phyloP scores from a whole-genome alignment of 805 yeast species.

The Zygoascus bituminiphila region DNA sequence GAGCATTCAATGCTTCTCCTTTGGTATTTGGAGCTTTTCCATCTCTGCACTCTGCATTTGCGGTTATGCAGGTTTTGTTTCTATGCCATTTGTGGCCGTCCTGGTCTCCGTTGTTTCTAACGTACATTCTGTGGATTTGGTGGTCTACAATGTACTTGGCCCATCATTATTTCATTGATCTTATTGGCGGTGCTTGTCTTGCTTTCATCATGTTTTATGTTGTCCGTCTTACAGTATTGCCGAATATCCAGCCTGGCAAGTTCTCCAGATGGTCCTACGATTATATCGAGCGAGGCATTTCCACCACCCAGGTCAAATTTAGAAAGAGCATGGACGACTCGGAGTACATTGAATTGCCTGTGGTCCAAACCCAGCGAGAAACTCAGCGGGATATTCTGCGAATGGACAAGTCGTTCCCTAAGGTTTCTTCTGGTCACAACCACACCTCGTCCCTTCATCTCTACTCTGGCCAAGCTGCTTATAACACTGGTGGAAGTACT shows the following conservation, averaged over 20 bases:
- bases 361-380: slow-evolving; percentile 4
- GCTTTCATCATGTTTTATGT: slow-evolving; percentile 62
- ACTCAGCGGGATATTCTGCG: slow-evolving; percentile 1
- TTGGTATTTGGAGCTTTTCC: slow-evolving; percentile 87
- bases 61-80: slow-evolving; percentile 88
- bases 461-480: background rate
- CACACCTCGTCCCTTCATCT: background rate
- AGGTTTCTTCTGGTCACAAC: background rate
- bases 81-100: slow-evolving; percentile 75
- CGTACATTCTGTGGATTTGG: slow-evolving; percentile 91
- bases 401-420: slow-evolving; percentile 1
- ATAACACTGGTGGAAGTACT: background rate
- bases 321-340: slow-evolving; percentile 21
- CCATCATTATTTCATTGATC: slow-evolving; percentile 90
- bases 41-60: slow-evolving; percentile 87
- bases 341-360: slow-evolving; percentile 21
- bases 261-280: slow-evolving; percentile 37
- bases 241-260: slow-evolving; percentile 36
- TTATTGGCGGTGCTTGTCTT: slow-evolving; percentile 88
- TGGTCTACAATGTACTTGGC: slow-evolving; percentile 98
- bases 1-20: slow-evolving; percentile 77
- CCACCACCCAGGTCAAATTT: slow-evolving; percentile 15
- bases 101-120: slow-evolving; percentile 53
- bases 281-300: slow-evolving; percentile 28
- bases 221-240: slow-evolving; percentile 58